Evolutionary conservation across 129 eudicot species (phyloP), one percentile per base, ranked within the genome.

Genomic region (Flaveria robusta): DNA sequence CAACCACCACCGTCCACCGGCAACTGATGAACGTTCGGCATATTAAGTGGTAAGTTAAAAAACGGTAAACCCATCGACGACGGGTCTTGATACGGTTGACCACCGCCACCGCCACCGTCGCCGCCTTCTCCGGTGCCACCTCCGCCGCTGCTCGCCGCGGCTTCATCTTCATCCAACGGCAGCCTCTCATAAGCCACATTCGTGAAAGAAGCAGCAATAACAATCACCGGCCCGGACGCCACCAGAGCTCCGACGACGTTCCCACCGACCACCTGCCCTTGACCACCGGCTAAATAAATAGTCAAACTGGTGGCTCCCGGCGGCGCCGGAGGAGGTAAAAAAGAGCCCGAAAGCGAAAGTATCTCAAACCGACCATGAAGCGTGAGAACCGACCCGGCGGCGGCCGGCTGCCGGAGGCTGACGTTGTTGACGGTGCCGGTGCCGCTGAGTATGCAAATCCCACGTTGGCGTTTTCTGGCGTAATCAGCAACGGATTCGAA

Each of bases 301-400:
- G 91, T 88, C 79, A 91, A 77, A 66, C 97, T 91, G 19, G 97
- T 91, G 10, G 93, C 97, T 1, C 97, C 97, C 0, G 97, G 97
- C 1, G 97, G 93, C 2, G 97, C 97, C 34, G 97, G 97, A 9
- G 97, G 91, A 1, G 97, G 97, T 52, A 88, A 73, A 50, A 91
- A 86, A 18, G 97, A 91, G 0, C 97, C 97, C 0, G 97, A 91
- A 16, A 91, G 54, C 3, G 97, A 91, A 13, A 91, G 79, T 49
- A 91, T 91, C 82, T 91, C 97, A 74, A 91, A 91, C 37, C 97
- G 71, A 13, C 97, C 97, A 23, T 86, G 93, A n/a, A 91, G 85
- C 3, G 93, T 81, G 12, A 83, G 79, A 2, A 86, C 91, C 26
- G 90, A 82, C 22, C 96, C 96, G 5, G 85, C 90, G 1, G 88